phyloP scores from a whole-genome alignment of 1,284 basidiomycete species.

The Ceratobasidium sp. region DNA sequence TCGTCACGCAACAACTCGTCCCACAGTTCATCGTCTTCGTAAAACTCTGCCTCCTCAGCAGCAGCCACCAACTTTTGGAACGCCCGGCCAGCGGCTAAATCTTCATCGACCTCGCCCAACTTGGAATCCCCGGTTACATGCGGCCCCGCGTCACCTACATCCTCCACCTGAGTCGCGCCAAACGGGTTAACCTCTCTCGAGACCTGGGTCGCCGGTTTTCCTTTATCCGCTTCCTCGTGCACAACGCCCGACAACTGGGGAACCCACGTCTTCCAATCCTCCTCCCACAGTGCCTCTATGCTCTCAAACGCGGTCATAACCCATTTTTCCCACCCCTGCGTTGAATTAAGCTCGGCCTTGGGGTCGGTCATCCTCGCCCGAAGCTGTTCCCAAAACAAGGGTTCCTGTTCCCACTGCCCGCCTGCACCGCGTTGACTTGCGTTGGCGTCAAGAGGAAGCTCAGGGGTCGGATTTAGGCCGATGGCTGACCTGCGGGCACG shows the following conservation, averaged over 20 bases:
- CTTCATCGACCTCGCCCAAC: constrained; percentile 62
- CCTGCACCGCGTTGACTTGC: constrained; percentile 63
- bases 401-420: constrained; percentile 72
- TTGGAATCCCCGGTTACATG: constrained; percentile 7
- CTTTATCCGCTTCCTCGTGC: background rate
- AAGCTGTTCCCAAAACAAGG: constrained; percentile 70
- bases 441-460: constrained; percentile 68
- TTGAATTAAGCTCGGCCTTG: constrained; percentile 49
- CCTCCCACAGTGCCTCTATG: constrained; percentile 75
- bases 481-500: constrained; percentile 68
- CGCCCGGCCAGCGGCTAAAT: constrained; percentile 61
- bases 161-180: constrained; percentile 23
- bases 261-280: constrained; percentile 63
- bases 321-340: constrained; percentile 62
- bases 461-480: constrained; percentile 72
- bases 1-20: constrained; percentile 36
- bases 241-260: constrained; percentile 49
- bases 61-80: constrained; percentile 56
- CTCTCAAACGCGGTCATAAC: constrained; percentile 90
- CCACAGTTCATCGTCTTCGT: constrained; percentile 36
- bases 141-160: constrained; percentile 46
- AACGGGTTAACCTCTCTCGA: constrained; percentile 27
- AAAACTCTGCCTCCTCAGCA: constrained; percentile 45
- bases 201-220: constrained; percentile 8
- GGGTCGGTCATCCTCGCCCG: constrained; percentile 61